phyloP scores from a whole-genome alignment of 106 monocot species.

The Alisma plantagoaquatica region DNA sequence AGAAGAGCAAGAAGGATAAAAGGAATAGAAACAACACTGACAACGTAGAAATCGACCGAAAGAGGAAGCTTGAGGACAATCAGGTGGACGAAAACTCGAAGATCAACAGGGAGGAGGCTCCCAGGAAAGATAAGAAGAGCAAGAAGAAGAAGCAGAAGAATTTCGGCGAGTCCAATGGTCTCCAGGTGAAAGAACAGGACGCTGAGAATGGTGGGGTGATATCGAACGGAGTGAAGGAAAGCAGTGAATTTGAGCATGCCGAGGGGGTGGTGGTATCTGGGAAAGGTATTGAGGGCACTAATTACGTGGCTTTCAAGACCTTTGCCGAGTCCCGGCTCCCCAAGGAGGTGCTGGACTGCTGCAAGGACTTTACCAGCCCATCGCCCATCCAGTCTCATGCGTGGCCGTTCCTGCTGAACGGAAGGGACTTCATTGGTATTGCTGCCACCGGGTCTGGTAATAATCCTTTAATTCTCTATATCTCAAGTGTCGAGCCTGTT shows the following conservation, averaged over 20 bases:
- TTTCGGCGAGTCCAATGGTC: not conserved
- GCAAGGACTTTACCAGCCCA: slow-evolving; percentile 64
- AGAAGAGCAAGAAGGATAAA: not conserved
- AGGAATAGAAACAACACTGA: not conserved
- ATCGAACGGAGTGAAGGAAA: not conserved
- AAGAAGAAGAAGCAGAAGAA: slow-evolving; percentile 4
- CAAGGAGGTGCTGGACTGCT: slow-evolving; percentile 62
- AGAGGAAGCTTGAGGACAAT: not conserved
- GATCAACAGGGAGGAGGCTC: no score
- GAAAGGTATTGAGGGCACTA: slow-evolving; percentile 30
- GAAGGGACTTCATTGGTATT: slow-evolving; percentile 89
- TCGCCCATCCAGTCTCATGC: slow-evolving; percentile 89
- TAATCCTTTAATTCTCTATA: not conserved
- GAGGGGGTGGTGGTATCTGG: slow-evolving; percentile 49
- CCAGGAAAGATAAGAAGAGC: not conserved
- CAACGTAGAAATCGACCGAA: not conserved
- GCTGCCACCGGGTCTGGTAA: slow-evolving; percentile 95
- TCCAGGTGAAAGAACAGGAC: not conserved
- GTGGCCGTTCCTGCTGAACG: slow-evolving; percentile 89
- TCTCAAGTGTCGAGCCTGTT: no score
- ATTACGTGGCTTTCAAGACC: slow-evolving; percentile 53
- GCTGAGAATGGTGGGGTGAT: not conserved
- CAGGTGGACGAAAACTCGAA: not conserved
- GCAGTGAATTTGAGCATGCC: no score
- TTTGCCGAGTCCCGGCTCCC: slow-evolving; percentile 64